These are phyloP conservation scores for Vitis labrusca DNA, from an alignment of 164 flowering plant genomes.

Conservation along the genomic window DNA sequence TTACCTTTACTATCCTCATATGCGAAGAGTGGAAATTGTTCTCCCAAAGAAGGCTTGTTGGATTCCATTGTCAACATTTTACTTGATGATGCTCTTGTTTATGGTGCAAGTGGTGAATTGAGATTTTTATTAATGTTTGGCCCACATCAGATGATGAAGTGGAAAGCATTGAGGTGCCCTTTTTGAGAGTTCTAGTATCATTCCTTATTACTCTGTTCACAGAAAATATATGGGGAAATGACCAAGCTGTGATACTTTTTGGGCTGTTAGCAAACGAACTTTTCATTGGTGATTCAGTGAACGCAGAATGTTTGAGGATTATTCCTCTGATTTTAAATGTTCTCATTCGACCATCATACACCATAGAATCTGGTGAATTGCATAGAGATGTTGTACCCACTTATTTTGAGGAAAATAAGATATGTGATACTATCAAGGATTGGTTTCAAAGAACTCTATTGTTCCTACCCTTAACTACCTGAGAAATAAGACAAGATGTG, in stretches of 20 bases:
- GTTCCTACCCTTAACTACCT: constrained; percentile 55
- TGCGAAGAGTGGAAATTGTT: constrained; percentile 31
- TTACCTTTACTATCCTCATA: constrained; percentile 54
- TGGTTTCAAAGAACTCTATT: constrained; percentile 64
- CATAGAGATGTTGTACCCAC: constrained; percentile 24
- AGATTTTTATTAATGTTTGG: constrained; percentile 40
- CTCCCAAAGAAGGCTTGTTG: constrained; percentile 33
- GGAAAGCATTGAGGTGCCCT: constrained; percentile 65
- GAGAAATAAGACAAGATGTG: constrained; percentile 60
- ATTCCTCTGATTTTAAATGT: constrained; percentile 57
- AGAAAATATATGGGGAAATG: constrained; percentile 57
- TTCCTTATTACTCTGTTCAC: constrained; percentile 51
- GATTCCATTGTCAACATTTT: constrained; percentile 58
- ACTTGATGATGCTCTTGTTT: constrained; percentile 78
- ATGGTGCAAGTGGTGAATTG: constrained; percentile 38
- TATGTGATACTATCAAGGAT: constrained; percentile 38
- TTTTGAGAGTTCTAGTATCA: constrained; percentile 73
- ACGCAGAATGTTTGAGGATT: constrained; percentile 62
- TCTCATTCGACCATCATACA: constrained; percentile 49
- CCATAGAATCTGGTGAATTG: constrained; percentile 20
- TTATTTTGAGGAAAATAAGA: constrained; percentile 26
- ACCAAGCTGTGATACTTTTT: constrained; percentile 49
- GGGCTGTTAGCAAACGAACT: constrained; percentile 48
- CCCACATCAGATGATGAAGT: constrained; percentile 44
- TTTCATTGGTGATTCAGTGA: constrained; percentile 54